phyloP scores from a whole-genome alignment of 257 asterid genomes.

The Penstemon barbatus region DNA sequence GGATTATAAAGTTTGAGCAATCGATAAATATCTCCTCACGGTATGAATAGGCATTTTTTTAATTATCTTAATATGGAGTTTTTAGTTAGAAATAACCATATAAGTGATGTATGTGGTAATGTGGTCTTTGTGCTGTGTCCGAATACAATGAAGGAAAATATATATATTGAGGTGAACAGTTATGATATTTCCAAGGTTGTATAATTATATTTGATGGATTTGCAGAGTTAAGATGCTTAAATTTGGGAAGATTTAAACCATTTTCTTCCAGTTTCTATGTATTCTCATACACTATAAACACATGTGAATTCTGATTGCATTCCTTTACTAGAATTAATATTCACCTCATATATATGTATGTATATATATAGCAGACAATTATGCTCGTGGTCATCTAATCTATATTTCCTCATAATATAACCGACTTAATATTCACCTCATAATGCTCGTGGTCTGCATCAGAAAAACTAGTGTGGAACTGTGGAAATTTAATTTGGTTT shows the following conservation, averaged over 20 bases:
- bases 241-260: too few species aligned
- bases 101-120: not conserved
- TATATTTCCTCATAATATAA: too few species aligned
- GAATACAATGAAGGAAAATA: not conserved
- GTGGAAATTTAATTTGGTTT: too few species aligned
- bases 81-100: not conserved
- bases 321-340: too few species aligned
- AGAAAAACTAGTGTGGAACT: slow-evolving; percentile 7
- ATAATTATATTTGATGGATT: not conserved
- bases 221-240: not conserved
- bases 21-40: slow-evolving; percentile 82
- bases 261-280: too few species aligned
- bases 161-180: not conserved
- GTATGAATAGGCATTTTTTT: slow-evolving; percentile 35
- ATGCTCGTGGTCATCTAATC: too few species aligned
- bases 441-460: too few species aligned
- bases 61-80: slow-evolving; percentile 10
- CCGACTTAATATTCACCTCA: too few species aligned
- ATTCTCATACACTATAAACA: too few species aligned
- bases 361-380: too few species aligned
- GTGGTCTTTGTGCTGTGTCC: slow-evolving; percentile 13
- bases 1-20: slow-evolving; percentile 79
- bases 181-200: not conserved
- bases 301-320: too few species aligned
- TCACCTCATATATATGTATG: too few species aligned